Base-by-base conservation (phyloP, 192 early-diverging fungal species). In the Gamsiella multidivaricata region DNA sequence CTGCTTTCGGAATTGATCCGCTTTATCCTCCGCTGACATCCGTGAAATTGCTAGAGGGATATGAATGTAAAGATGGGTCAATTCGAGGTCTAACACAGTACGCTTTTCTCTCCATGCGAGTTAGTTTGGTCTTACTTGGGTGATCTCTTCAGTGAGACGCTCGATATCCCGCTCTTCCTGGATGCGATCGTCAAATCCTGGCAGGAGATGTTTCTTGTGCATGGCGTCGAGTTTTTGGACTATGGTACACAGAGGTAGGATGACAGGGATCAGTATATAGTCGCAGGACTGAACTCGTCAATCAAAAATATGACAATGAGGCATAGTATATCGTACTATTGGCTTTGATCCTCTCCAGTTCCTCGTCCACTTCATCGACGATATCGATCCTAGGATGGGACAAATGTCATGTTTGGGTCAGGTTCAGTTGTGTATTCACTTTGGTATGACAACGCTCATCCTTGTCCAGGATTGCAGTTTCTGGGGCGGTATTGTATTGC, bases 181-280 rank as follows among this genome's bases (percentile, higher is more conserved):
- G 0, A 87, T 80, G 22, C 90, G 87, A 82, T 99, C 96, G 59
- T 97, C 94, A 64, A 99, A 99, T 32, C 96, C 96, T 20, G 97
- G 97, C 54, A 98, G 70, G 18, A 96, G 76, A 71, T 96, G 93
- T 63, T 92, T 92, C 66, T 91, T 92, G 81, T 99, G 95, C 82
- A 96, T 87, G 7, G 54, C 81, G 33, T 95, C 91, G 9, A 98
- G 86, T 23, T 85, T 85, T 64, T 81, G 79, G 34, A 94, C 93
- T 86, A 79, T 17, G 34, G 45, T 43, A 54, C 29, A 1, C 32
- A 45, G 18, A 42, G 53, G 39, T 65, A 75, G 20, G 64, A 33
- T n/a, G 57, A 22, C 25, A 58, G 39, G 32, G 11, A 17, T 5
- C 22, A 47, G 26, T 12, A 14, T 41, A 12, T 61, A n/a, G 31